Evolutionary conservation across 1,284 basidiomycete genomes (phyloP).

Genomic region (Boletus mariae): DNA sequence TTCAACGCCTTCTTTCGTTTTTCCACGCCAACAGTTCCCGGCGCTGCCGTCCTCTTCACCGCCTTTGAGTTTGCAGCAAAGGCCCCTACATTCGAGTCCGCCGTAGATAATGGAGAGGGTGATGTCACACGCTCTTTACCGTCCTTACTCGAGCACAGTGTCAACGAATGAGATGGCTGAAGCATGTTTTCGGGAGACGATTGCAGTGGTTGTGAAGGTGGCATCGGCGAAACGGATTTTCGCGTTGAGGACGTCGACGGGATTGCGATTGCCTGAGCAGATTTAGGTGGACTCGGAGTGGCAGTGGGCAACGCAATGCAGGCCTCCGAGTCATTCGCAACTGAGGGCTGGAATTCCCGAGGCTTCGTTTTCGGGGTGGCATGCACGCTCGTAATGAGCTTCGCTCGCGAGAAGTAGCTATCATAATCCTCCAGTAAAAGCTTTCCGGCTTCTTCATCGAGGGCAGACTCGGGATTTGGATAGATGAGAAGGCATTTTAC

Average conservation of each 20-base stretch:
- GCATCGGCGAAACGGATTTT: slow-evolving; percentile 38
- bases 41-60: slow-evolving; percentile 62
- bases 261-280: slow-evolving; percentile 26
- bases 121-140: slow-evolving; percentile 57
- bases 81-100: slow-evolving; percentile 58
- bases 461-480: slow-evolving; percentile 92
- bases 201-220: slow-evolving; percentile 35
- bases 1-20: slow-evolving; percentile 84
- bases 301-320: slow-evolving; percentile 15
- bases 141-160: slow-evolving; percentile 41
- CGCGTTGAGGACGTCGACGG: slow-evolving; percentile 29
- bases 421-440: slow-evolving; percentile 86
- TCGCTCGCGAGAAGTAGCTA: slow-evolving; percentile 78
- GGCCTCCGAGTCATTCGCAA: slow-evolving; percentile 23
- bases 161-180: slow-evolving; percentile 31
- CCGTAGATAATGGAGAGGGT: slow-evolving; percentile 60
- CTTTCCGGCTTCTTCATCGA: slow-evolving; percentile 94
- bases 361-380: slow-evolving; percentile 71
- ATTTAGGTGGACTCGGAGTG: slow-evolving; percentile 22
- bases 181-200: slow-evolving; percentile 40
- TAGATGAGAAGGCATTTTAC: slow-evolving; percentile 94
- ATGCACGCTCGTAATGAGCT: slow-evolving; percentile 82
- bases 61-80: slow-evolving; percentile 49
- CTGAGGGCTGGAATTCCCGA: slow-evolving; percentile 58
- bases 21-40: slow-evolving; percentile 53